Evolutionary conservation across 345 rosid species (phyloP), one percentile per base, ranked within the genome.

Genomic region (Pugionium cornutum): DNA sequence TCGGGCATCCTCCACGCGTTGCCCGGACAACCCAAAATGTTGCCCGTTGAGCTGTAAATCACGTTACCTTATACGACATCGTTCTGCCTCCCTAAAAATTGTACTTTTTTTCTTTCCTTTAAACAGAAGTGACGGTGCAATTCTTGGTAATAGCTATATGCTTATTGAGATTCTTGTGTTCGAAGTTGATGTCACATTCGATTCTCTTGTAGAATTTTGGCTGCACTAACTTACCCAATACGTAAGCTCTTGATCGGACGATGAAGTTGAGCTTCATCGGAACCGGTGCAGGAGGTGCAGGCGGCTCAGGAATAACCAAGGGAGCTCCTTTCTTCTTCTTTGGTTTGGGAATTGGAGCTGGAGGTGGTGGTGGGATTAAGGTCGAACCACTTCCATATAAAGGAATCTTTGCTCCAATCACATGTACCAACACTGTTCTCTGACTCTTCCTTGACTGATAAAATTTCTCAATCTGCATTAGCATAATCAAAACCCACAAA

Each of bases 211-310:
- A 53, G 73, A 90, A 94, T 60, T 81, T 94, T 1, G 95, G 89
- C 74, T 86, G 84, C 11, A 94, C 99, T 83, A 94, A 66, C 74
- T 80, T 88, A 8, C 99, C 99, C 83, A 94, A 53, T 33, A 94
- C 95, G 68, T 88, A 84, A 54, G 99, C 96, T 46, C 77, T 81
- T 37, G 99, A 94, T 49, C 81, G 65, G 50, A 94, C 84, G 1
- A 68, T 55, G 79, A 88, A 84, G 48, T 68, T 83, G 63, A 94
- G 78, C 30, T 54, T 72, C 68, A 94, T 79, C 2, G 86, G 77
- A 53, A 88, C 91, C 2, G 99, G 97, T 1, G 80, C 27, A 44
- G 43, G 84, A 50, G 47, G 84, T 67, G 74, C 85, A 65, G 10
- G 86, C 61, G 63, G 97, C 1, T 45, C 64, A 7, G 58, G 56